Evolutionary conservation across 768 basidiomycete species (phyloP), one percentile per base, ranked within the genome.

Genomic region (Lentinula sp.): DNA sequence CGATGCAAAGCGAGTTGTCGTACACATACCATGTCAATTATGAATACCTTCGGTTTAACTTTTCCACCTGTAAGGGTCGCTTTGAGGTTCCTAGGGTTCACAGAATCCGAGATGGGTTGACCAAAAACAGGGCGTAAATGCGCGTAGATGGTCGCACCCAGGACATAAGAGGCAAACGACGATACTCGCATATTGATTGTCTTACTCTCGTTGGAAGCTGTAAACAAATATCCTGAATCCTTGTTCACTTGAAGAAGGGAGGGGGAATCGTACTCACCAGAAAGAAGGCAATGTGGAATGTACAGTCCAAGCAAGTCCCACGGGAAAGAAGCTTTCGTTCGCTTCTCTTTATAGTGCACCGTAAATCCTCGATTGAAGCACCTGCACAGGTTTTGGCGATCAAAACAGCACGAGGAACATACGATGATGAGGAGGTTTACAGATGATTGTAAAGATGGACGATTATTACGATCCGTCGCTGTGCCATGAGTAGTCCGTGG

Each of bases 41-140:
- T 57, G 53, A 61, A 56, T 18, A 61, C 60, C 28, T 55, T 45
- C 8, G 60, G 53, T 39, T 34, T 35, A 35, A 62, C 51, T 50
- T 58, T 48, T 16, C 23, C 32, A 32, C 13, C 50, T 18, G 31
- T 8, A 10, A 7, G 5, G 69, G 66, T 9, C 5, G 28, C 31
- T 18, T 35, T 46, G 45, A 21, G 37, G 37, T 39, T 21, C 8
- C 18, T 46, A n/a, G 21, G 50, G 11, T 51, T 34, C 21, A 16
- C 42, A 8, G 18, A 15, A 16, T 51, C 32, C 31, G 15, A 4
- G 13, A 15, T n/a, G n/a, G 50, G 13, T 51, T 32, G 28, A 15
- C 50, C 16, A 31, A 35, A 51, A 11, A 51, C 31, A 16, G 50
- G 31, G 28, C 31, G 4, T 11, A 34, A 1, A 4, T 28, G 50